Evolutionary conservation across 495 filamentous ascomycete species (phyloP).

Genomic region (Amorphotheca resinae): DNA sequence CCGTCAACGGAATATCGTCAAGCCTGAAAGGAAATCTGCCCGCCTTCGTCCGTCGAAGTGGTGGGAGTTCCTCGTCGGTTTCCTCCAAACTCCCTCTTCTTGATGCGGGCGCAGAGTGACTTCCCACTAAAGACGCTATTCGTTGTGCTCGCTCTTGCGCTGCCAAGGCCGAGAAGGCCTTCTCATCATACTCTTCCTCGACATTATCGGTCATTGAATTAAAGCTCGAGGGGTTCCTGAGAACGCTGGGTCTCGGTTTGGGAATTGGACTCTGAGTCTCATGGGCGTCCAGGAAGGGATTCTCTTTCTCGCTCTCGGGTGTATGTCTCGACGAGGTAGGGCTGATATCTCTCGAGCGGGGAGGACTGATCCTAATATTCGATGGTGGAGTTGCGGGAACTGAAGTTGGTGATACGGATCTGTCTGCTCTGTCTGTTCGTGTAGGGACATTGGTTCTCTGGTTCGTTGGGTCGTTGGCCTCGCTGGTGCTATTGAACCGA

Average conservation of each 20-base stretch:
- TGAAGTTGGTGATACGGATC: slow-evolving; percentile 1
- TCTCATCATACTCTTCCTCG: slow-evolving; percentile 22
- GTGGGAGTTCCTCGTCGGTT: slow-evolving; percentile 17
- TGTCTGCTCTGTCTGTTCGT: neutral
- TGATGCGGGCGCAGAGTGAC: slow-evolving; percentile 27
- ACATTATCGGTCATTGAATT: slow-evolving; percentile 20
- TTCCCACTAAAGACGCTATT: slow-evolving; percentile 23
- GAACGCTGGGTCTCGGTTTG: slow-evolving; percentile 24
- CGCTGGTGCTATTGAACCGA: slow-evolving; percentile 18
- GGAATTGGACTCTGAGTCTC: neutral
- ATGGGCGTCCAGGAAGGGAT: slow-evolving; percentile 13
- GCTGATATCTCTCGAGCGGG: slow-evolving; percentile 12
- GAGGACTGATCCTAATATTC: slow-evolving; percentile 3
- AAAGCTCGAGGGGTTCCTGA: slow-evolving; percentile 26
- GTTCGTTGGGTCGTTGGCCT: slow-evolving; percentile 17
- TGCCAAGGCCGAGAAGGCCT: slow-evolving; percentile 26
- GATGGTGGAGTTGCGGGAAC: slow-evolving; percentile 2
- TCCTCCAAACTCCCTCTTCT: slow-evolving; percentile 27
- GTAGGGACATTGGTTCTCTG: slow-evolving; percentile 7
- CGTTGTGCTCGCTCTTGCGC: slow-evolving; percentile 29
- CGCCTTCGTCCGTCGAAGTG: slow-evolving; percentile 2
- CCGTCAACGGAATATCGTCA: slow-evolving; percentile 26
- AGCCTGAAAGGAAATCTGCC: slow-evolving; percentile 16
- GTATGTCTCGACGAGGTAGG: slow-evolving; percentile 4
- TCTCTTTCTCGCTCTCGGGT: slow-evolving; percentile 13